Base-by-base conservation (phyloP, 73 alveolate species). In the Strombidium stylifer region DNA sequence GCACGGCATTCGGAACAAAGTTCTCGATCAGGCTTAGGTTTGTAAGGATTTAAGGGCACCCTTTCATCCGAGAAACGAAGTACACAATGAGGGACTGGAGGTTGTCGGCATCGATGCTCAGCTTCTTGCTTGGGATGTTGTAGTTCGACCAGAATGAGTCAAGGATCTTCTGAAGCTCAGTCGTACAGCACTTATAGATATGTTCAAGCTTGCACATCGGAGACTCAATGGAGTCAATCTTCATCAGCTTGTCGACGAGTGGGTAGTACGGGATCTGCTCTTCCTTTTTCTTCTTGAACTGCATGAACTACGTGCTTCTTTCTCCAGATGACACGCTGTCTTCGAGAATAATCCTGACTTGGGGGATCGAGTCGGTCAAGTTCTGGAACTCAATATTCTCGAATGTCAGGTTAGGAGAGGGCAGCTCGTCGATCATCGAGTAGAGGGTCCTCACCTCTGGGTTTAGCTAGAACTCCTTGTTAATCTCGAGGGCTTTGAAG, bases 141-240 rank as follows among this genome's bases (percentile, higher is more conserved):
- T 31, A 14, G 1, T 59, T 69, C 31, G 14, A 6, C 76, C 75
- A 71, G 31, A 57, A 71, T 1, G 16, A 11, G 6, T 71, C 84
- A n/a, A 71, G 31, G 15, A 40, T 75, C 24, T 41, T 0, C 1
- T 56, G 48, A n/a, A 71, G 27, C 8, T 39, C 6, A 1, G 18
- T 1, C 0, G 84, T 71, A 59, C 84, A 71, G 3, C 49, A 36
- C 4, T 28, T n/a, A 23, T 47, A 71, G 6, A 71, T 4, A 25
- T 59, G 10, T 10, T 71, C 84, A 0, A 71, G 58, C 44, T 71
- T 71, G 47, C 70, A 59, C 75, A 71, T 71, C 19, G 84, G 84
- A 12, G 84, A 71, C 24, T 71, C 84, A 24, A 53, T 16, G 2
- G 16, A 36, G 18, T 24, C 42, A 10, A 71, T 51, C 28, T 39